Conservation (phyloP, 2,329 filamentous ascomycete species). For the Sarocladiaceae sp. region DNA sequence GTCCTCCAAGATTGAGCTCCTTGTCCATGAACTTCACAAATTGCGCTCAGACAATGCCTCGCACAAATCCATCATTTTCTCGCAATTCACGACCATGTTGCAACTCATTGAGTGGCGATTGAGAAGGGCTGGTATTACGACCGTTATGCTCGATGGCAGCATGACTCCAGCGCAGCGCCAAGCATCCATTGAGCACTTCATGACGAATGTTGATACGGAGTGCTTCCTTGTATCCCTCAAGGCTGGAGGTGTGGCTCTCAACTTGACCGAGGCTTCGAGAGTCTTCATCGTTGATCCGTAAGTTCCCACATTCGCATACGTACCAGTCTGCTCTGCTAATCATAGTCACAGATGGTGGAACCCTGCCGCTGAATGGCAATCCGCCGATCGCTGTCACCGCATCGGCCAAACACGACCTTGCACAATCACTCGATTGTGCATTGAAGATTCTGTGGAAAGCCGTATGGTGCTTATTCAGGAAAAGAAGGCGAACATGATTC, state of each 20-base stretch:
- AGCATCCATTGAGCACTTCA: constrained; percentile 92
- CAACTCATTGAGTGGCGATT: constrained; percentile 97
- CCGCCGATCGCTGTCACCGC: constrained; percentile 87
- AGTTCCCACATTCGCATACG: constrained; percentile 34
- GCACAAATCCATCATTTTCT: constrained; percentile 96
- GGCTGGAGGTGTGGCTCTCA: constrained; percentile 91
- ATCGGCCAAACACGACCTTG: constrained; percentile 94
- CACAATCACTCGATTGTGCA: constrained; percentile 89
- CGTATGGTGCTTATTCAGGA: constrained; percentile 94
- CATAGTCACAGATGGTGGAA: constrained; percentile 82
- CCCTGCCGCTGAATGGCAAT: constrained; percentile 99
- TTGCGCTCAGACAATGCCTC: constrained; percentile 89
- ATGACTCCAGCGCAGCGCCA: constrained; percentile 95
- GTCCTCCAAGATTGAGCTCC: constrained; percentile 94
- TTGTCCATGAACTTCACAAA: constrained; percentile 91
- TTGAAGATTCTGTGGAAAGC: constrained; percentile 95
- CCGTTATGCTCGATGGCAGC: constrained; percentile 95
- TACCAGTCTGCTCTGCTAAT: constrained; percentile 18
- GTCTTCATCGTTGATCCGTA: constrained; percentile 97
- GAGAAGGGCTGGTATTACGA: constrained; percentile 93
- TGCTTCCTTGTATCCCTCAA: constrained; percentile 96
- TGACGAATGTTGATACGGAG: constrained; percentile 90
- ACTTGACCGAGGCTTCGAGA: constrained; percentile 87
- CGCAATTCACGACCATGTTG: constrained; percentile 95
- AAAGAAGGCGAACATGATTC: constrained; percentile 98